Percentiles rank a stretch among this genome's conserved stretches.
Evolutionary conservation across 305 asterid species (phyloP).

Genomic region (Fraxinus greggii): DNA sequence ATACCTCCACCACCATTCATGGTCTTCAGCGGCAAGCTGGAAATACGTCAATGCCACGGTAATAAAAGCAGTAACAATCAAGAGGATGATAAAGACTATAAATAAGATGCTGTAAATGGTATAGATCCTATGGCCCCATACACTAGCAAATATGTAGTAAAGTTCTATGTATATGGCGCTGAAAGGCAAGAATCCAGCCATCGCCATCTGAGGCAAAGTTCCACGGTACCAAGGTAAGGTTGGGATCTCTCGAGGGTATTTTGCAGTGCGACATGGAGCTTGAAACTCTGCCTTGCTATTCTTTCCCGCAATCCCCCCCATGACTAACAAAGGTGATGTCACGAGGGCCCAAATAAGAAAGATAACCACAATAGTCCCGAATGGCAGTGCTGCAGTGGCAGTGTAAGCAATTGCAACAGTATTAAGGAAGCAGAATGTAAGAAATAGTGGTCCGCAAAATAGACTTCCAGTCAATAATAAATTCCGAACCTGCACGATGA

Average conservation of each 20-base stretch:
- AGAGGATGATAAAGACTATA: constrained; percentile 69
- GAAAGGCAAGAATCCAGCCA: constrained; percentile 85
- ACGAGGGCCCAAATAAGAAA: constrained; percentile 80
- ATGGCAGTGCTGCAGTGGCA: constrained; percentile 82
- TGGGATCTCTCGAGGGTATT: constrained; percentile 83
- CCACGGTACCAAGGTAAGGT: constrained; percentile 72
- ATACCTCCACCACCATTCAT: constrained; percentile 96
- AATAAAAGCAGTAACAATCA: constrained; percentile 73
- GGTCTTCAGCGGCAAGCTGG: constrained; percentile 88
- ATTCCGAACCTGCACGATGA: constrained; percentile 56
- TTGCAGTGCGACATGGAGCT: constrained; percentile 78
- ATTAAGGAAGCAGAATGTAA: constrained; percentile 72
- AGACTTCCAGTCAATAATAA: constrained; percentile 58
- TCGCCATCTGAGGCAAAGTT: constrained; percentile 78
- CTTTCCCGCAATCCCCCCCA: constrained; percentile 86
- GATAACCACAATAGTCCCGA: constrained; percentile 71
- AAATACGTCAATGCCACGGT: constrained; percentile 77
- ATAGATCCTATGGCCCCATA: constrained; percentile 83
- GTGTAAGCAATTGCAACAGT: constrained; percentile 72
- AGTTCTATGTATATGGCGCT: constrained; percentile 78
- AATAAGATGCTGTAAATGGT: constrained; percentile 73
- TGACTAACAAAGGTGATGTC: constrained; percentile 65
- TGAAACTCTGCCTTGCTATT: constrained; percentile 76
- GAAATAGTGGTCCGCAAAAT: constrained; percentile 75
- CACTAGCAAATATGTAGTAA: constrained; percentile 77